Percentiles rank a stretch among this genome's conserved stretches.
phyloP scores from a whole-genome alignment of 2,329 filamentous ascomycete genomes.

The Chalara sp. region DNA sequence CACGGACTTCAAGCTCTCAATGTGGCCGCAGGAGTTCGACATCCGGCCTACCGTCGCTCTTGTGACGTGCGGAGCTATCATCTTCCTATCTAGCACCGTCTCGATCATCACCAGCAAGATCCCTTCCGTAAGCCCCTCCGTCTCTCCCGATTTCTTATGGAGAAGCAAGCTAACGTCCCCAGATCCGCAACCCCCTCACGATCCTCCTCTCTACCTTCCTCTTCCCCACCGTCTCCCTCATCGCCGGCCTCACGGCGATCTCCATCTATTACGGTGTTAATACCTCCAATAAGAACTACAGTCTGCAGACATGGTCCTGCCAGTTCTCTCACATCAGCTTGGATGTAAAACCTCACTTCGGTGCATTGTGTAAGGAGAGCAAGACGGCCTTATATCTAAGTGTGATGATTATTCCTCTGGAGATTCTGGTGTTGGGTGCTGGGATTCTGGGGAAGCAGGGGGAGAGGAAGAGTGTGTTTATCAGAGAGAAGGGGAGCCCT shows the following conservation, averaged over 20 bases:
- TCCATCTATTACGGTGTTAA: slow-evolving; percentile 52
- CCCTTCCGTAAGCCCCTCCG: slow-evolving; percentile 37
- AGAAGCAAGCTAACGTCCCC: slow-evolving; percentile 3
- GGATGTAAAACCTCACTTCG: slow-evolving; percentile 46
- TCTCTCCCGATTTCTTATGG: neutral
- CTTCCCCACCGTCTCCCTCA: slow-evolving; percentile 36
- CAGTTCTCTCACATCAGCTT: slow-evolving; percentile 51
- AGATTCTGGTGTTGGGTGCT: slow-evolving; percentile 41
- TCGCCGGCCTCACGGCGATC: slow-evolving; percentile 44
- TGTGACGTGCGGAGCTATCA: slow-evolving; percentile 43
- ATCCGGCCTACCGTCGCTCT: slow-evolving; percentile 49
- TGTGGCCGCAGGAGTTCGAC: slow-evolving; percentile 54
- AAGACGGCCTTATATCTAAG: slow-evolving; percentile 46
- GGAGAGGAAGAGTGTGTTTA: slow-evolving; percentile 32
- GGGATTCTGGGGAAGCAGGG: slow-evolving; percentile 39
- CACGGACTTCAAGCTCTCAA: slow-evolving; percentile 41
- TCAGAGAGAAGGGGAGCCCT: slow-evolving; percentile 24
- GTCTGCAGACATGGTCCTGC: slow-evolving; percentile 56
- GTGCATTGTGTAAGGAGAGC: slow-evolving; percentile 49
- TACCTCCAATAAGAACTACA: slow-evolving; percentile 43
- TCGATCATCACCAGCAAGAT: slow-evolving; percentile 44
- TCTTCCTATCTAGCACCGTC: slow-evolving; percentile 40
- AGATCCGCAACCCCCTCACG: slow-evolving; percentile 31
- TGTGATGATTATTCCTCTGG: slow-evolving; percentile 49
- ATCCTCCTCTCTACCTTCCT: slow-evolving; percentile 22